phyloP scores from a whole-genome alignment of 2,329 filamentous ascomycete species.

The Sporothrix brunneoviolacea region DNA sequence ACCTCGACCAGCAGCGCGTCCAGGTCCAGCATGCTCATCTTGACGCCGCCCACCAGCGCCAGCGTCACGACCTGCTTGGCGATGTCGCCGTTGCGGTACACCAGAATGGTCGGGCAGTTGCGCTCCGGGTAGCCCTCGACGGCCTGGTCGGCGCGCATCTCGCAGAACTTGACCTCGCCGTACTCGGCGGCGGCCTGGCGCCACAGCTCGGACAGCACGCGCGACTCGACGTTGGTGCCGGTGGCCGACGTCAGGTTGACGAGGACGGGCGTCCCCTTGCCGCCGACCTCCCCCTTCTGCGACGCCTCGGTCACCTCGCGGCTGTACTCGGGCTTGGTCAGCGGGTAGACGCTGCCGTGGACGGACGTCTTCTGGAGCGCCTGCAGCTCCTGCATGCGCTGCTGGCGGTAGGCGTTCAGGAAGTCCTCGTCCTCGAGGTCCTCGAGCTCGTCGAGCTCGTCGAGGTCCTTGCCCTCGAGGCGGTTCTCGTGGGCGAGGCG shows the following conservation, averaged over 20 bases:
- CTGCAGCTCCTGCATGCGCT: conserved; percentile 77
- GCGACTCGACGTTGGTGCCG: conserved; percentile 77
- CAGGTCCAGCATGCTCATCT: conserved; percentile 65
- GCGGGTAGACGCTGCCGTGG: conserved; percentile 84
- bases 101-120: conserved; percentile 88
- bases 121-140: conserved; percentile 94
- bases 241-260: conserved; percentile 76
- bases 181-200: conserved; percentile 75
- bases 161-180: conserved; percentile 94
- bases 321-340: conserved; percentile 91
- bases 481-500: conserved; percentile 84
- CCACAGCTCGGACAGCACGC: conserved; percentile 80
- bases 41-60: conserved; percentile 65
- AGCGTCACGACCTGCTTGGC: conserved; percentile 88
- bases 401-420: conserved; percentile 77
- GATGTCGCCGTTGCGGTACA: conserved; percentile 91
- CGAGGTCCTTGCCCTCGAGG: conserved; percentile 86
- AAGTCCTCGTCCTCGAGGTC: conserved; percentile 94
- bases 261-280: conserved; percentile 42
- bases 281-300: conserved; percentile 26
- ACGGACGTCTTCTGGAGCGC: conserved; percentile 68
- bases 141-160: conserved; percentile 85
- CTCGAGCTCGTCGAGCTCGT: conserved; percentile 88
- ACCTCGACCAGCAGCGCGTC: conserved; percentile 76
- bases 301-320: conserved; percentile 90